Evolutionary conservation across 2,329 filamentous ascomycete genomes (phyloP).

Genomic region (Pseudogymnoascus sp.): DNA sequence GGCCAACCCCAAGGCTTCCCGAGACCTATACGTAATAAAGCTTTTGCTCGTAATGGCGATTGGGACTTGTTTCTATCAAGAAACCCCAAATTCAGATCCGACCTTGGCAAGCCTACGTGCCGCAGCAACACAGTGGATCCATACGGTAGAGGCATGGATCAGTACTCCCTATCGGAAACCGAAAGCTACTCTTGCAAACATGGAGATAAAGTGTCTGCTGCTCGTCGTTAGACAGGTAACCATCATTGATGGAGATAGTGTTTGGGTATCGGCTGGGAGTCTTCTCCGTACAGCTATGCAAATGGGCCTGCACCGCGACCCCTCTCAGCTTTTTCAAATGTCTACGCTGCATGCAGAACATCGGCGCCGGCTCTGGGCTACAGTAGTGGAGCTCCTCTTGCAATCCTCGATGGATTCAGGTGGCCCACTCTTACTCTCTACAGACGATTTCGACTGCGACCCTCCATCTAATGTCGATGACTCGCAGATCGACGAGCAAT

Average conservation of each 20-base stretch:
- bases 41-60: slow-evolving; percentile 9
- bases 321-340: slow-evolving; percentile 39
- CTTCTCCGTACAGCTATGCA: slow-evolving; percentile 44
- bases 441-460: slow-evolving; percentile 39
- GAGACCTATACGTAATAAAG: slow-evolving; percentile 1
- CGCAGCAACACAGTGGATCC: slow-evolving; percentile 41
- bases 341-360: slow-evolving; percentile 42
- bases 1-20: slow-evolving; percentile 17
- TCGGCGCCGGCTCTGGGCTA: slow-evolving; percentile 47
- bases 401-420: slow-evolving; percentile 44
- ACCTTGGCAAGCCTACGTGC: slow-evolving; percentile 28
- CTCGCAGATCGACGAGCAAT: slow-evolving; percentile 36
- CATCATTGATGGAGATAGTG: slow-evolving; percentile 40
- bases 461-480: slow-evolving; percentile 43
- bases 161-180: slow-evolving; percentile 38
- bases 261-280: slow-evolving; percentile 41
- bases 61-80: slow-evolving; percentile 5
- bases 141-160: slow-evolving; percentile 45
- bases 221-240: slow-evolving; percentile 41
- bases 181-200: slow-evolving; percentile 36
- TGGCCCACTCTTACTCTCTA: slow-evolving; percentile 38
- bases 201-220: slow-evolving; percentile 46
- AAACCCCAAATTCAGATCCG: neutral
- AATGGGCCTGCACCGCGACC: slow-evolving; percentile 52
- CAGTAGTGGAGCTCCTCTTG: slow-evolving; percentile 44